phyloP scores from a whole-genome alignment of 345 rosid species.

The Pseudoturritis turrita region DNA sequence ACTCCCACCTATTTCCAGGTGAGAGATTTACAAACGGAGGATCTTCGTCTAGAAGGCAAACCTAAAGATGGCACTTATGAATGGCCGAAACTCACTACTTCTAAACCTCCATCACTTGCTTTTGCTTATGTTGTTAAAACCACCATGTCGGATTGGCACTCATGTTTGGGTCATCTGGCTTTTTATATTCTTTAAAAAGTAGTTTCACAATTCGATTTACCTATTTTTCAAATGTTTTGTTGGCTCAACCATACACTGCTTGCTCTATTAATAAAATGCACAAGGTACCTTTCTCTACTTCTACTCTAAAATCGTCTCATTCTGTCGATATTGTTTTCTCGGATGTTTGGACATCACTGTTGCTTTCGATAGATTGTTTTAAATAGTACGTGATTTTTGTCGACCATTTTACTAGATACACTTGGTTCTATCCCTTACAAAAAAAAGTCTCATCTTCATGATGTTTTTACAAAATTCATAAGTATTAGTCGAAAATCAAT shows the following conservation, averaged over 20 bases:
- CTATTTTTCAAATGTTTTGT: no score
- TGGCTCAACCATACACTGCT: background rate
- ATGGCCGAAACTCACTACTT: background rate
- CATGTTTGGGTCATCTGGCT: background rate
- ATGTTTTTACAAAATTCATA: no score
- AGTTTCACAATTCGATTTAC: no score
- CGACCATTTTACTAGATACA: no score
- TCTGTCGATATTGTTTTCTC: background rate
- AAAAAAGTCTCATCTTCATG: no score
- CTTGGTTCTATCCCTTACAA: background rate
- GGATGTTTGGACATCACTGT: background rate
- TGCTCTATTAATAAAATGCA: background rate
- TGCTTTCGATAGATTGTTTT: background rate
- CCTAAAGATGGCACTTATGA: background rate
- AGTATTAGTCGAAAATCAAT: background rate
- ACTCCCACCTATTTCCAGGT: background rate
- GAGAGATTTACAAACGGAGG: background rate
- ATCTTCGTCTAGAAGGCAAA: background rate
- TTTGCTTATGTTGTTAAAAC: background rate
- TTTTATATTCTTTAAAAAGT: background rate
- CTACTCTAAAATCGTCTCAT: background rate
- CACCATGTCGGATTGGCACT: background rate
- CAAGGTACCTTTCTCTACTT: background rate
- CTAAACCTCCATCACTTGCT: background rate
- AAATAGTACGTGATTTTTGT: background rate